Conservation (phyloP, 1,284 basidiomycete genomes). For the Pseudozyma sp. region DNA sequence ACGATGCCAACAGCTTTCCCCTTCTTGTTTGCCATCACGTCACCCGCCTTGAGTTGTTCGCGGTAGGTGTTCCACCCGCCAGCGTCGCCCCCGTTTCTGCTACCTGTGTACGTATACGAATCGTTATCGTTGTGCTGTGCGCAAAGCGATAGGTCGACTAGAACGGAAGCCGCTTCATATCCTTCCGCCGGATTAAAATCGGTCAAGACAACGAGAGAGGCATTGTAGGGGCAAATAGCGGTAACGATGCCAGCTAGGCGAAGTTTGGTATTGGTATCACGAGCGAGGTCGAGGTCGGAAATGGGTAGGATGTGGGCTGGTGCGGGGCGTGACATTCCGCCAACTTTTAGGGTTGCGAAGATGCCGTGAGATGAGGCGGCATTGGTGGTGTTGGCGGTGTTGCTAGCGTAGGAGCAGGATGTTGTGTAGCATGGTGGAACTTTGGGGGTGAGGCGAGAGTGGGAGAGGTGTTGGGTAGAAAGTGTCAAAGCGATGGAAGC, state of each 20-base stretch:
- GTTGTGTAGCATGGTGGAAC: background rate
- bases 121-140: background rate
- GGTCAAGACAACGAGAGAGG: constrained; percentile 21
- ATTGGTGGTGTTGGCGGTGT: too few species aligned
- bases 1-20: background rate
- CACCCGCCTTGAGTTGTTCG: background rate
- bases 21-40: background rate
- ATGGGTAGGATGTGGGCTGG: constrained; percentile 32
- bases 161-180: background rate
- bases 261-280: constrained; percentile 22
- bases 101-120: background rate
- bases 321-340: constrained; percentile 16
- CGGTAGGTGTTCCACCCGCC: constrained; percentile 3
- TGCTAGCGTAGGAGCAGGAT: background rate
- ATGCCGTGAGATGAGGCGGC: too few species aligned
- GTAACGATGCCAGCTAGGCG: constrained; percentile 33
- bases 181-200: constrained; percentile 2
- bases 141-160: constrained; percentile 40
- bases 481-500: background rate
- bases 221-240: constrained; percentile 11
- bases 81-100: background rate
- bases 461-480: background rate
- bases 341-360: background rate
- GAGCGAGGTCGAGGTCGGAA: constrained; percentile 23
- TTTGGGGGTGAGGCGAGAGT: background rate